These are phyloP conservation scores for Chlorophyllum brunneum DNA, from an alignment of 768 basidiomycete genomes.

Conservation along the genomic window DNA sequence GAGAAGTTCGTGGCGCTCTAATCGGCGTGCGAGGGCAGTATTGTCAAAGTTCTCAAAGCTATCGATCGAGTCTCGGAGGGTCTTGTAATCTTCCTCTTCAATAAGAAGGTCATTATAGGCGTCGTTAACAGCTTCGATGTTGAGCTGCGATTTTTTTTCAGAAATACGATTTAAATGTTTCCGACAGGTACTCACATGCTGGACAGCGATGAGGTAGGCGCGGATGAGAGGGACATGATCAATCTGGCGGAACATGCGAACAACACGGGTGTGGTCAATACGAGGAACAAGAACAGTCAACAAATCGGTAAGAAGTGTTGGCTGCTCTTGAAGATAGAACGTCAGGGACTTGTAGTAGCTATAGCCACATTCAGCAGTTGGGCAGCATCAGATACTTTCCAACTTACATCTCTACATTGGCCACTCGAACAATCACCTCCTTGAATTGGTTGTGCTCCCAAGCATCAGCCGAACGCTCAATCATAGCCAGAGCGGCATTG, in stretches of 20 bases:
- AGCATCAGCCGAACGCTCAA: slow-evolving; percentile 95
- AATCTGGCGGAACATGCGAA: slow-evolving; percentile 91
- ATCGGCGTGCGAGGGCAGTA: slow-evolving; percentile 73
- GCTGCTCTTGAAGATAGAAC: slow-evolving; percentile 94
- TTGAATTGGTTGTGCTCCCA: slow-evolving; percentile 99
- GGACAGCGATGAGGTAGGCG: slow-evolving; percentile 94
- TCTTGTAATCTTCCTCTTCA: slow-evolving; percentile 99
- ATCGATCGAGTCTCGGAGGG: slow-evolving; percentile 94
- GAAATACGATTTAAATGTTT: too few species aligned
- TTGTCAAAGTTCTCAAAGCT: slow-evolving; percentile 99
- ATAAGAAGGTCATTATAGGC: slow-evolving; percentile 98
- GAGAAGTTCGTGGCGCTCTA: slow-evolving; percentile 87
- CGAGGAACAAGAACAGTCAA: slow-evolving; percentile 89
- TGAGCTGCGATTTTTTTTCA: slow-evolving; percentile 77
- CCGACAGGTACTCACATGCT: slow-evolving; percentile 66
- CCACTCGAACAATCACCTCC: slow-evolving; percentile 93
- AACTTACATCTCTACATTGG: slow-evolving; percentile 92
- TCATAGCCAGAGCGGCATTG: slow-evolving; percentile 97
- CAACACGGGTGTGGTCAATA: slow-evolving; percentile 93
- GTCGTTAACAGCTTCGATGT: slow-evolving; percentile 96
- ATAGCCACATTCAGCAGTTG: slow-evolving; percentile 12
- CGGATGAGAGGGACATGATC: slow-evolving; percentile 96
- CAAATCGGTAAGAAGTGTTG: slow-evolving; percentile 89
- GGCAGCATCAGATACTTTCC: not conserved
- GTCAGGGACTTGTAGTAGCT: slow-evolving; percentile 94